Evolutionary conservation across 2,329 filamentous ascomycete genomes (phyloP).

Genomic region (Pseudovirgaria hyperparasitica): DNA sequence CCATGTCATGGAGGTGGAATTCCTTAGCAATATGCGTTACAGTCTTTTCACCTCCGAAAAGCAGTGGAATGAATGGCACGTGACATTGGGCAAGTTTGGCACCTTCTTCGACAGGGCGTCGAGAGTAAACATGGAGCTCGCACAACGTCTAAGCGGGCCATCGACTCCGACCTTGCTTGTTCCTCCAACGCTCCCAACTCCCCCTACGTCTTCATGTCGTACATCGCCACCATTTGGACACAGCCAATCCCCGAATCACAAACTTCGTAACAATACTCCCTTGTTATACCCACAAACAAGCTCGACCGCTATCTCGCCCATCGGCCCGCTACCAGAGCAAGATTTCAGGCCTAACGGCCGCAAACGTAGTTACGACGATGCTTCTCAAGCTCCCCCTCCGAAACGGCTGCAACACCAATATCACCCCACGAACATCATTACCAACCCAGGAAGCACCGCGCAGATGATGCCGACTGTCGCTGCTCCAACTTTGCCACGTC

Average conservation of each 20-base stretch:
- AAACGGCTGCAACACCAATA: constrained; percentile 30
- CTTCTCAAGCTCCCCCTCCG: constrained; percentile 41
- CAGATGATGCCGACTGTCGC: too few relatives aligned
- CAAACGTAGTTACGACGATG: constrained; percentile 47
- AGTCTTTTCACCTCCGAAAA: constrained; percentile 74
- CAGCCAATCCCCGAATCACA: constrained; percentile 30
- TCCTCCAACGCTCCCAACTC: constrained; percentile 36
- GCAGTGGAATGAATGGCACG: constrained; percentile 81
- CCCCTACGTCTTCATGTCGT: constrained; percentile 36
- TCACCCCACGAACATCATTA: too few relatives aligned
- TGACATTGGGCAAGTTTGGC: constrained; percentile 68
- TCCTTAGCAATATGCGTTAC: constrained; percentile 96
- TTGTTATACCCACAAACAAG: constrained; percentile 25
- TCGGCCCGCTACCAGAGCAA: constrained; percentile 28
- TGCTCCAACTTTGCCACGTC: constrained; percentile 43
- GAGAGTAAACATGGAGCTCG: constrained; percentile 28
- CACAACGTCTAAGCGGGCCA: constrained; percentile 19
- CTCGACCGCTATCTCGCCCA: constrained; percentile 31
- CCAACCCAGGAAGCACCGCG: too few relatives aligned
- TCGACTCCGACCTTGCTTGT: constrained; percentile 24
- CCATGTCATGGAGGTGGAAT: constrained; percentile 99
- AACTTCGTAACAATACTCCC: constrained; percentile 26
- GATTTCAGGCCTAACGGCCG: constrained; percentile 25
- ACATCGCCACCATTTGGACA: constrained; percentile 35
- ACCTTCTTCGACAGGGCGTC: constrained; percentile 67